Conservation (phyloP, 805 yeast genomes). For the Nakazawaea ishiwadae region DNA sequence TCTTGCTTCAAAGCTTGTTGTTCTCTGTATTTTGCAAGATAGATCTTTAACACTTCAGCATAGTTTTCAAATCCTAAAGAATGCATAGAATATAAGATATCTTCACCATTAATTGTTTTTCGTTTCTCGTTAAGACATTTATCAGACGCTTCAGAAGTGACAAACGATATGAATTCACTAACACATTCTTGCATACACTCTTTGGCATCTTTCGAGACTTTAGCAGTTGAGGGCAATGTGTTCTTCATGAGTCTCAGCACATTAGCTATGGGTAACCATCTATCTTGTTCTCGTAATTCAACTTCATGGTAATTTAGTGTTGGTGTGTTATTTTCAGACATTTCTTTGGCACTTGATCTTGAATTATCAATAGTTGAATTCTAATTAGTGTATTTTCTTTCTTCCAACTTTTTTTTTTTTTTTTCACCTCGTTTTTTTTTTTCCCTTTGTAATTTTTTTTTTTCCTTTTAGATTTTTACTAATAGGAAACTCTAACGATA, state of each 20-base stretch:
- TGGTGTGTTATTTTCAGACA: conserved; percentile 4
- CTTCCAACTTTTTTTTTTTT: too few relatives aligned
- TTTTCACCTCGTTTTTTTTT: too few relatives aligned
- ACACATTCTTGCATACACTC: conserved; percentile 75
- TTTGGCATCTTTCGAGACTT: conserved; percentile 74
- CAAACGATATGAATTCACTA: conserved; percentile 61
- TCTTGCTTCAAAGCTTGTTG: conserved; percentile 74
- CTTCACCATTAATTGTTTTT: conserved; percentile 69
- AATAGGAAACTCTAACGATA: background rate
- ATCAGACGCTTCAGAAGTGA: conserved; percentile 63
- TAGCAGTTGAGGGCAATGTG: conserved; percentile 69
- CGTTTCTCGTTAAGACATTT: conserved; percentile 61
- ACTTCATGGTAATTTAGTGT: conserved; percentile 24
- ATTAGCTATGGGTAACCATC: conserved; percentile 59
- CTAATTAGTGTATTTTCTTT: conserved; percentile 1
- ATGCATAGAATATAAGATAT: conserved; percentile 57
- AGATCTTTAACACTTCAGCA: conserved; percentile 63
- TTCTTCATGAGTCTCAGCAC: conserved; percentile 75
- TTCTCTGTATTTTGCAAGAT: conserved; percentile 63
- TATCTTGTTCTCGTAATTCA: conserved; percentile 56
- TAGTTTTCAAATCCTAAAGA: conserved; percentile 67
- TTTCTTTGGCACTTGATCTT: too few relatives aligned
- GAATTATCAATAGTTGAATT: conserved; percentile 1
- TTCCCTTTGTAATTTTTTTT: background rate
- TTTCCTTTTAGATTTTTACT: background rate